Percentiles rank a stretch among this genome's conserved stretches.
phyloP scores from a whole-genome alignment of 768 basidiomycete genomes.

The Cyathus striatus region DNA sequence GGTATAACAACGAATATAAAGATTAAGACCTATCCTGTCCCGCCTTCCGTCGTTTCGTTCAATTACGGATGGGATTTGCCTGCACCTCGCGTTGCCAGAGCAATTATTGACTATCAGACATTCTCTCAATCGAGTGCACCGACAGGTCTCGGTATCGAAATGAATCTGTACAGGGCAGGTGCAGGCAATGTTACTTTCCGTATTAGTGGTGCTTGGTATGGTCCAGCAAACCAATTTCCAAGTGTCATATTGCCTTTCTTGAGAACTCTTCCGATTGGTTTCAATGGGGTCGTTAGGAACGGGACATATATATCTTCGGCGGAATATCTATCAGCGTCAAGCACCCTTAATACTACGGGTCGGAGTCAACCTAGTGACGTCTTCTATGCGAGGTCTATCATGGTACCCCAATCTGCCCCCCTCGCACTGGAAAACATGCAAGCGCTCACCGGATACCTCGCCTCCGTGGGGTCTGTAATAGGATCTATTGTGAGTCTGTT shows the following conservation, averaged over 20 bases:
- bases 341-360: constrained; percentile 14
- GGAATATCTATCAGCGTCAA: constrained; percentile 18
- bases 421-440: constrained; percentile 18
- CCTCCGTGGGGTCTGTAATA: too few relatives aligned
- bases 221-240: constrained; percentile 15
- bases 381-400: constrained; percentile 13
- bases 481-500: too few relatives aligned
- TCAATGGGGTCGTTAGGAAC: constrained; percentile 8
- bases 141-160: constrained; percentile 26
- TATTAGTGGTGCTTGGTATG: constrained; percentile 29
- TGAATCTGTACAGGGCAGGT: constrained; percentile 21
- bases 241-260: constrained; percentile 24
- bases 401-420: constrained; percentile 8
- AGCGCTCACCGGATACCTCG: constrained; percentile 29
- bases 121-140: constrained; percentile 27
- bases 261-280: constrained; percentile 16
- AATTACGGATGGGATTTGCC: constrained; percentile 32
- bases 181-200: constrained; percentile 23
- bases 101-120: constrained; percentile 26
- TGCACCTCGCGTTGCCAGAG: constrained; percentile 21
- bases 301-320: constrained; percentile 29
- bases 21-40: constrained; percentile 28
- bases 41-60: constrained; percentile 27
- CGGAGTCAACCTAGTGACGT: constrained; percentile 17
- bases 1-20: constrained; percentile 32